Conservation (phyloP, 1,139 yeast species). For the Yamadazyma jaroonii region DNA sequence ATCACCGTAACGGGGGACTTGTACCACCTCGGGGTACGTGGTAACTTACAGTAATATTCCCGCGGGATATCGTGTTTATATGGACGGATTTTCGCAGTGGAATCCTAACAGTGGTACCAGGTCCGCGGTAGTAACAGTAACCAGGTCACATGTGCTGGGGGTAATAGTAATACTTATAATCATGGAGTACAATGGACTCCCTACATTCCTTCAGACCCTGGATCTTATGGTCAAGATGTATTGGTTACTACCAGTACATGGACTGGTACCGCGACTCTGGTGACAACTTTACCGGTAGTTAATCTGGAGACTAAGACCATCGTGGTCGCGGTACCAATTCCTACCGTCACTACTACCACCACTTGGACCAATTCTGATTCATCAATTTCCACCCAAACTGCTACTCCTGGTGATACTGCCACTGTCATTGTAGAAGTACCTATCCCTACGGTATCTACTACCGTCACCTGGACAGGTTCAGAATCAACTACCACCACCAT, state of each 20-base stretch:
- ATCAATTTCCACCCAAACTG: constrained; percentile 3
- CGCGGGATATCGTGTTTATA: constrained; percentile 29
- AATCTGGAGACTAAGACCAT: constrained; percentile 7
- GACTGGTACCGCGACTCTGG: constrained; percentile 20
- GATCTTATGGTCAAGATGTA: constrained; percentile 20
- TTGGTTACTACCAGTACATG: constrained; percentile 22
- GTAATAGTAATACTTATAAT: background rate
- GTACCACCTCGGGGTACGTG: constrained; percentile 13
- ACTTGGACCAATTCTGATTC: background rate
- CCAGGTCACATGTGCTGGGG: background rate
- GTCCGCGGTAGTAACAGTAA: background rate
- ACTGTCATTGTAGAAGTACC: too few relatives aligned
- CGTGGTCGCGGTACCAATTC: constrained; percentile 10
- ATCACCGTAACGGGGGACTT: constrained; percentile 12
- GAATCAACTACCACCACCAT: too few relatives aligned
- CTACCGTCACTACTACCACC: constrained; percentile 12
- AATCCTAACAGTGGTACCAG: background rate
- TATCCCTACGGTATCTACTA: too few relatives aligned
- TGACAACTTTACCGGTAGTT: constrained; percentile 18
- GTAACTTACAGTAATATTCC: constrained; percentile 23
- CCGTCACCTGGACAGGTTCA: too few relatives aligned
- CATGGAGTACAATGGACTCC: constrained; percentile 7
- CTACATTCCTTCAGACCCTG: constrained; percentile 14
- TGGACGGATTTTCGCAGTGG: constrained; percentile 15
- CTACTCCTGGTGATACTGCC: too few relatives aligned